These are phyloP conservation scores for Pseudohalonectria lignicola DNA, from an alignment of 2,329 filamentous ascomycete species.

Conservation along the genomic window DNA sequence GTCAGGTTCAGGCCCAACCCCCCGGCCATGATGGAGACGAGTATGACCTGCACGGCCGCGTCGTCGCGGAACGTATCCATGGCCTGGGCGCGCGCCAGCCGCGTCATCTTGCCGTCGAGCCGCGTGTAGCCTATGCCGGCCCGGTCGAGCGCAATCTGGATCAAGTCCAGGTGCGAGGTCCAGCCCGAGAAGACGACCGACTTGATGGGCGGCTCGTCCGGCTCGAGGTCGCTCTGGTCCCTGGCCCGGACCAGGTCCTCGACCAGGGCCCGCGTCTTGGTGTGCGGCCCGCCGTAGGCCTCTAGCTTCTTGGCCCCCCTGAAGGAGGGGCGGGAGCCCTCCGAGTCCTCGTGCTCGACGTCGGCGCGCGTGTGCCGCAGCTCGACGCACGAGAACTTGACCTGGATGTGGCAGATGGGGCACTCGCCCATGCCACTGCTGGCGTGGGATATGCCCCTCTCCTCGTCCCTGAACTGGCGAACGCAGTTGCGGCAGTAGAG, in stretches of 20 bases:
- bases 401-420: conserved; percentile 53
- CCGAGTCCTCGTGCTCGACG: conserved; percentile 42
- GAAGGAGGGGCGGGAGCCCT: conserved; percentile 18
- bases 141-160: conserved; percentile 66
- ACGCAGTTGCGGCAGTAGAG: conserved; percentile 71
- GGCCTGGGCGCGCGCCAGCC: conserved; percentile 60
- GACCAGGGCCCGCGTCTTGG: conserved; percentile 78
- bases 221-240: conserved; percentile 47
- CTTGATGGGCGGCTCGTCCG: conserved; percentile 67
- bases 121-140: conserved; percentile 60
- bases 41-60: conserved; percentile 60
- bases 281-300: conserved; percentile 74
- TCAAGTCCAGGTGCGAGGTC: conserved; percentile 89
- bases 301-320: conserved; percentile 39
- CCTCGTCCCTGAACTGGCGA: conserved; percentile 42
- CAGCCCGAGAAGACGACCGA: conserved; percentile 94
- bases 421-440: conserved; percentile 44
- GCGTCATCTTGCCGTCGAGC: conserved; percentile 84
- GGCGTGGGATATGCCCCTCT: conserved; percentile 26
- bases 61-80: conserved; percentile 72
- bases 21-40: conserved; percentile 87
- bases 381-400: conserved; percentile 54
- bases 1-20: conserved; percentile 89
- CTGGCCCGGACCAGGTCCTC: conserved; percentile 59
- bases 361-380: conserved; percentile 54